Percentiles rank a stretch among this genome's conserved stretches.
These are phyloP conservation scores for Eucalyptus marginata DNA, from an alignment of 345 rosid species.

Conservation along the genomic window DNA sequence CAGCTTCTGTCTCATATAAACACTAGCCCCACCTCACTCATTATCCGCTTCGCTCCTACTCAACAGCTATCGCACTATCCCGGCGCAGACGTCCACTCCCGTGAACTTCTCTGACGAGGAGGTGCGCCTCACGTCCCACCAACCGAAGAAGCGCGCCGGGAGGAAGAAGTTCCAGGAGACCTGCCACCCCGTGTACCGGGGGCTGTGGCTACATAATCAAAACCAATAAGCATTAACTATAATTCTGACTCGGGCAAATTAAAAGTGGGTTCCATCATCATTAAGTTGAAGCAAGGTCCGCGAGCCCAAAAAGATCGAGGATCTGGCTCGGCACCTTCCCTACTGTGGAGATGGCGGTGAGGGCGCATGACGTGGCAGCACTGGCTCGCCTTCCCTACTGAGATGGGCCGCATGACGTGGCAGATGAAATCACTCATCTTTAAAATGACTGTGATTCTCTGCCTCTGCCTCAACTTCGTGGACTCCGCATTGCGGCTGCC, in stretches of 20 bases:
- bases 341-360: constrained; percentile 75
- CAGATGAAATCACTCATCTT: too few relatives aligned
- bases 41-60: not conserved
- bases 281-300: constrained; percentile 80
- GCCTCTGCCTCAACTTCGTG: constrained; percentile 75
- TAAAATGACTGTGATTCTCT: too few relatives aligned
- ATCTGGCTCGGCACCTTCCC: constrained; percentile 86
- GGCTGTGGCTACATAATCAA: constrained; percentile 58
- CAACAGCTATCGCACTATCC: not conserved
- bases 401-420: too few relatives aligned
- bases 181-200: constrained; percentile 73
- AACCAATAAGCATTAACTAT: too few relatives aligned
- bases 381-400: too few relatives aligned
- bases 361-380: constrained; percentile 86
- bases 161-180: constrained; percentile 84
- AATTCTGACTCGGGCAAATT: too few relatives aligned
- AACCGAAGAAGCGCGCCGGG: constrained; percentile 68
- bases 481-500: constrained; percentile 72
- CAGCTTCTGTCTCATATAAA: not conserved
- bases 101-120: constrained; percentile 41
- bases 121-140: constrained; percentile 43
- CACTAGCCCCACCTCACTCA: not conserved
- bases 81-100: not conserved
- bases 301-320: constrained; percentile 74
- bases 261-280: too few relatives aligned